These are phyloP conservation scores for Arxiozyma slooffiae DNA, from an alignment of 1,139 yeast genomes.

Conservation along the genomic window DNA sequence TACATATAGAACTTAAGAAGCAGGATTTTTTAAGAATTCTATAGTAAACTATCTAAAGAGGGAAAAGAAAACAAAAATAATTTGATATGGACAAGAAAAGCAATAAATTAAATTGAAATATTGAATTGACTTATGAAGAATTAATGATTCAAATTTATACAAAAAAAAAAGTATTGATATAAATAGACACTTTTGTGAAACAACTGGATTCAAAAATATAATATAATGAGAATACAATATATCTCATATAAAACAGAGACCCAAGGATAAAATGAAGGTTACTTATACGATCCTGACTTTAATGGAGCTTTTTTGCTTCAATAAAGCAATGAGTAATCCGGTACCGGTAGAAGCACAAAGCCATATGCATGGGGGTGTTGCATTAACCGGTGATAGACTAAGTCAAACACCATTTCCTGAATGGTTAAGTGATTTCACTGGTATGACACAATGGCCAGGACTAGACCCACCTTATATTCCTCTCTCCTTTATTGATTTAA, in stretches of 20 bases:
- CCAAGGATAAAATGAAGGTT: not conserved
- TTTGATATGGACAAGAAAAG: not conserved
- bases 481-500: constrained; percentile 55
- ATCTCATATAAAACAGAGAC: not conserved
- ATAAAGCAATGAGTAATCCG: not conserved
- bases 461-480: constrained; percentile 81
- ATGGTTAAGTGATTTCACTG: constrained; percentile 73
- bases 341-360: not conserved
- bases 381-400: constrained; percentile 8
- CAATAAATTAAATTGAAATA: not conserved
- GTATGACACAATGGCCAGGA: constrained; percentile 72
- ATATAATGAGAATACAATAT: not conserved
- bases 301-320: not conserved
- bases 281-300: not conserved
- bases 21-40: not conserved
- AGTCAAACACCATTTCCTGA: constrained; percentile 50
- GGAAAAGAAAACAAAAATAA: no score
- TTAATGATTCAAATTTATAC: not conserved
- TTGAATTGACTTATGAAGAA: not conserved
- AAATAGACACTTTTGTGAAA: not conserved
- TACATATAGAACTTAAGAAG: not conserved
- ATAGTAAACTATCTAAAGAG: no score
- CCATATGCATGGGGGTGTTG: constrained; percentile 6
- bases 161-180: not conserved
- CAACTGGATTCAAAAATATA: not conserved